Evolutionary conservation across 495 filamentous ascomycete species (phyloP).

Genomic region (Aspergillus steynii): DNA sequence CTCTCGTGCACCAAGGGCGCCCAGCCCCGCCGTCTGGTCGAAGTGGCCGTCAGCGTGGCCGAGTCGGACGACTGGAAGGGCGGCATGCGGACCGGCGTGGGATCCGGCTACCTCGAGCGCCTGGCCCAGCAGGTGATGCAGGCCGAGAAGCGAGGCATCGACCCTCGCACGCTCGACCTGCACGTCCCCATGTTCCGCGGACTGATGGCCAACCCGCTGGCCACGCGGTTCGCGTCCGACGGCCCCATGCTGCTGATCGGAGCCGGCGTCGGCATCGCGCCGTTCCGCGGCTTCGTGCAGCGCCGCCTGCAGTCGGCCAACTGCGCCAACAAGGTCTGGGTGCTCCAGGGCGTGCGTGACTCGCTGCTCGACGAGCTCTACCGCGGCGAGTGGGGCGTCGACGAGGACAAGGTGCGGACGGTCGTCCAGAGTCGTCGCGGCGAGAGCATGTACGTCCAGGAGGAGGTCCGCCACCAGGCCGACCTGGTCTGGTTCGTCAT

Average conservation of each 20-base stretch:
- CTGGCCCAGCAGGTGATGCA: slow-evolving; percentile 69
- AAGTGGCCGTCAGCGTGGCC: slow-evolving; percentile 93
- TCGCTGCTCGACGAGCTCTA: slow-evolving; percentile 92
- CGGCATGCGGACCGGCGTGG: slow-evolving; percentile 66
- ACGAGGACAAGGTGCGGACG: slow-evolving; percentile 88
- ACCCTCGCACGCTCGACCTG: slow-evolving; percentile 55
- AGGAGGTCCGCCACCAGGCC: slow-evolving; percentile 81
- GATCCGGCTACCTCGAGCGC: slow-evolving; percentile 83
- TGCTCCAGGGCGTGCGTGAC: slow-evolving; percentile 94
- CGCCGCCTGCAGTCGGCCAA: slow-evolving; percentile 92
- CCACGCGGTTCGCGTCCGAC: slow-evolving; percentile 82
- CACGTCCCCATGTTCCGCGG: slow-evolving; percentile 96
- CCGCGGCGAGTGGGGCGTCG: slow-evolving; percentile 91
- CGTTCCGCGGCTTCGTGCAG: slow-evolving; percentile 96
- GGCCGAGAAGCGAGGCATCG: slow-evolving; percentile 57
- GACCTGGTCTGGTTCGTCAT: slow-evolving; percentile 97
- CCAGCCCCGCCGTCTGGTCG: slow-evolving; percentile 78
- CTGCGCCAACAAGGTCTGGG: slow-evolving; percentile 99
- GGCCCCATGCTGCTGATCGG: slow-evolving; percentile 98
- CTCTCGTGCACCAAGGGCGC: slow-evolving; percentile 70
- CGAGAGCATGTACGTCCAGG: slow-evolving; percentile 79
- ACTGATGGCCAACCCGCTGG: slow-evolving; percentile 96
- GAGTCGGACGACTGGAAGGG: slow-evolving; percentile 78
- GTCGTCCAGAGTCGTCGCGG: slow-evolving; percentile 86
- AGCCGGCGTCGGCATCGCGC: slow-evolving; percentile 93